Conservation (phyloP, 106 monocot genomes). For the Phalaenopsis equestris region DNA sequence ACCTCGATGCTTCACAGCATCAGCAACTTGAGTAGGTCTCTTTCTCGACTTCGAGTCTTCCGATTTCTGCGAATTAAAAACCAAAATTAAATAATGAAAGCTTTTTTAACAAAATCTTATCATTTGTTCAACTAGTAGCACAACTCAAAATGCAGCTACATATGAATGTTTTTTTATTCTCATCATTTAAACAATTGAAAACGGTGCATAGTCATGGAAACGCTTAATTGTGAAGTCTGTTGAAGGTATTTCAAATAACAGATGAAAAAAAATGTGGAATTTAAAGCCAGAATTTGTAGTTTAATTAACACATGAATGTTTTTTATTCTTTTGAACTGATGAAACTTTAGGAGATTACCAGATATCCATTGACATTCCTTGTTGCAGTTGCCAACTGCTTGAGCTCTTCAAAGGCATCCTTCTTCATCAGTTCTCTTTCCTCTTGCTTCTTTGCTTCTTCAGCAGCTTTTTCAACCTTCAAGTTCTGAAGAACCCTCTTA, state of each 20-base stretch:
- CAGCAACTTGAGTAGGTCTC: conserved; percentile 69
- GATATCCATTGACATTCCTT: conserved; percentile 15
- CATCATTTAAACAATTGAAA: too few species aligned
- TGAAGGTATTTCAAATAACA: too few species aligned
- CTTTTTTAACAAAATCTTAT: not conserved
- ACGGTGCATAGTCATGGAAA: too few species aligned
- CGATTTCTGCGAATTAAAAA: conserved; percentile 27
- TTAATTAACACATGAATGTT: too few species aligned
- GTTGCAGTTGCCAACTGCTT: conserved; percentile 48
- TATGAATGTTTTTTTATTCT: not conserved
- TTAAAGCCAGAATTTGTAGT: too few species aligned
- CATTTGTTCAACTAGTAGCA: not conserved
- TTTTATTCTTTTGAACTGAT: too few species aligned
- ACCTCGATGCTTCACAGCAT: conserved; percentile 77
- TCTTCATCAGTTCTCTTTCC: conserved; percentile 54
- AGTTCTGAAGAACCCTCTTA: conserved; percentile 60
- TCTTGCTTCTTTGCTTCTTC: conserved; percentile 56
- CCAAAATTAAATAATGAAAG: not conserved
- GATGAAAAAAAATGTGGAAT: too few species aligned
- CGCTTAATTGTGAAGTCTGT: too few species aligned
- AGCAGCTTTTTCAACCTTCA: conserved; percentile 62
- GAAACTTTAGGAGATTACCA: conserved; percentile 14
- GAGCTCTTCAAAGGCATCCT: conserved; percentile 63
- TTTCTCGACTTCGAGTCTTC: conserved; percentile 17
- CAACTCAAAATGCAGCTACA: not conserved